Evolutionary conservation across 176 grass and related monocot genomes (phyloP).

Genomic region (Urochloa ruziziensis): DNA sequence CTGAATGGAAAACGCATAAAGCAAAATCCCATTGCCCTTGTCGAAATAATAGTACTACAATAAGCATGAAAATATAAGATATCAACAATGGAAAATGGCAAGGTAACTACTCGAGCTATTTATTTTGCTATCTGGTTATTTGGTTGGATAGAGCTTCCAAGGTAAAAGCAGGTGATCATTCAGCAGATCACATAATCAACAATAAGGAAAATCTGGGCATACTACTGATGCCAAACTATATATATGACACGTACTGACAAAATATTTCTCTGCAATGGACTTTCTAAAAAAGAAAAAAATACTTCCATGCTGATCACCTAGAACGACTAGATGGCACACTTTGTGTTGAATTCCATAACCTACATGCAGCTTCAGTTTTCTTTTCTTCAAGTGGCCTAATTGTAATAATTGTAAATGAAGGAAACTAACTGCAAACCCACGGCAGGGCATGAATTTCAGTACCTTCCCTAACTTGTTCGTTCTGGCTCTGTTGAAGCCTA

Average conservation of each 20-base stretch:
- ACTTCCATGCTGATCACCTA: background rate
- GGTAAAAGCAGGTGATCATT: background rate
- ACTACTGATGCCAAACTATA: background rate
- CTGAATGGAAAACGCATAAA: background rate
- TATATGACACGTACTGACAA: background rate
- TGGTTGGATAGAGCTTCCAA: background rate
- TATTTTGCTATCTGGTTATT: too few relatives aligned
- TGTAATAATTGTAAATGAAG: too few relatives aligned
- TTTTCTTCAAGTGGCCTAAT: too few relatives aligned
- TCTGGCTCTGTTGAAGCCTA: background rate
- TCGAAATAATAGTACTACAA: background rate
- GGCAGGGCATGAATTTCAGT: background rate
- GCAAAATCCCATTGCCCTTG: background rate
- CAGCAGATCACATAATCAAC: background rate
- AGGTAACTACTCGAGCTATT: too few relatives aligned
- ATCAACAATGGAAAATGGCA: too few relatives aligned
- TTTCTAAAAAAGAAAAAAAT: background rate
- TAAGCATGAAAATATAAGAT: too few relatives aligned
- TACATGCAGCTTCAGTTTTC: background rate
- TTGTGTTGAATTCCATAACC: background rate
- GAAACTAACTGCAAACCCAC: background rate
- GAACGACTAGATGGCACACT: background rate
- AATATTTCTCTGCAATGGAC: background rate
- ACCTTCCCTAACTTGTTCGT: slow-evolving; percentile 19
- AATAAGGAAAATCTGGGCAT: background rate